Conservation (phyloP, 768 basidiomycete genomes). For the Auricularia cornea region DNA sequence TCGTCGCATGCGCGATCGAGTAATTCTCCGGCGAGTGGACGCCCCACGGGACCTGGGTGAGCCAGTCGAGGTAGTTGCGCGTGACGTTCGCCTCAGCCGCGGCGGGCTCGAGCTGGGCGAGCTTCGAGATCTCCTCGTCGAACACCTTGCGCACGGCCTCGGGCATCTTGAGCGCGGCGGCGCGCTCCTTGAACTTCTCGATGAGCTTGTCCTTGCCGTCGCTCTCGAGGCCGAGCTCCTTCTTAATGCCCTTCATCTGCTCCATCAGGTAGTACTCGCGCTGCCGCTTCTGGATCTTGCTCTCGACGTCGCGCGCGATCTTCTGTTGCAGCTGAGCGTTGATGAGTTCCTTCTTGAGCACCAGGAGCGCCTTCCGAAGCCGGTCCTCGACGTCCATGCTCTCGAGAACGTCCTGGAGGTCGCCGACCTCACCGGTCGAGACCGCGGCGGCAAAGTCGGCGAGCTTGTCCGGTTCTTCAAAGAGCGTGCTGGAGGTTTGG, state of each 20-base stretch:
- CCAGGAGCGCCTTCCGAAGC: constrained; percentile 79
- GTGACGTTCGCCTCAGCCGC: constrained; percentile 92
- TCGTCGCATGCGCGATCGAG: constrained; percentile 71
- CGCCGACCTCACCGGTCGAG: constrained; percentile 82
- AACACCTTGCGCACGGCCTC: constrained; percentile 87
- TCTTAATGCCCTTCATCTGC: constrained; percentile 93
- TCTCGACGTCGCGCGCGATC: constrained; percentile 86
- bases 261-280: constrained; percentile 96
- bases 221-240: constrained; percentile 90
- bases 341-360: constrained; percentile 96
- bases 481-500: constrained; percentile 86
- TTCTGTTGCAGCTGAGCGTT: constrained; percentile 93
- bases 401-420: constrained; percentile 91
- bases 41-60: constrained; percentile 95
- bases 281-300: constrained; percentile 90
- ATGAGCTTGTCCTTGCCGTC: constrained; percentile 93
- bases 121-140: constrained; percentile 89
- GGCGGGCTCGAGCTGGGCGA: constrained; percentile 81
- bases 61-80: constrained; percentile 89
- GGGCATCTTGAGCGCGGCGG: constrained; percentile 77
- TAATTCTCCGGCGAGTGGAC: constrained; percentile 90
- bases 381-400: constrained; percentile 79
- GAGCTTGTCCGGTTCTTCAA: constrained; percentile 94
- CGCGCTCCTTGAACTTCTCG: constrained; percentile 85
- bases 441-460: constrained; percentile 97